phyloP scores from a whole-genome alignment of 1,284 basidiomycete species.

The Ustanciosporium gigantosporum region DNA sequence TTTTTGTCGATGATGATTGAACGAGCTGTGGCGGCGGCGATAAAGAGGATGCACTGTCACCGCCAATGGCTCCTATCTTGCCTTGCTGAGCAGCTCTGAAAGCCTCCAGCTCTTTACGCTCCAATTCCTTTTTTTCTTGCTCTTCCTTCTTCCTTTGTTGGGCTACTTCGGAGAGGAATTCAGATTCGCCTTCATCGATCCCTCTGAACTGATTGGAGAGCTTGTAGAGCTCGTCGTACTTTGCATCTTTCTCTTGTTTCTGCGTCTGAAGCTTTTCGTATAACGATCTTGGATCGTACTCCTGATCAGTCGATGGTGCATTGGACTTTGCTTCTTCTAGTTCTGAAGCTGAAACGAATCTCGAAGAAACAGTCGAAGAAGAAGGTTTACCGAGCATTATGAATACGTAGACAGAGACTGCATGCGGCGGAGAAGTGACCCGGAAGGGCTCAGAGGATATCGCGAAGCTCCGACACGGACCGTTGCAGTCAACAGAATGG shows the following conservation, averaged over 20 bases:
- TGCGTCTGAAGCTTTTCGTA: conserved; percentile 47
- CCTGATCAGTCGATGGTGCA: conserved; percentile 1
- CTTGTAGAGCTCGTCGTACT: conserved; percentile 49
- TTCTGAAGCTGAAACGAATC: conserved; percentile 28
- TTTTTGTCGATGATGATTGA: no score
- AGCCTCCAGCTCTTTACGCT: conserved; percentile 31
- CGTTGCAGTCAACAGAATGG: no score
- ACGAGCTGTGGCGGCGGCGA: not conserved
- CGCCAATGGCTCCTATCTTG: no score
- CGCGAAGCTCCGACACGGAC: no score
- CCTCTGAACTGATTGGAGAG: conserved; percentile 57
- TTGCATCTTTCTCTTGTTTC: conserved; percentile 50
- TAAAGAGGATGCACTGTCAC: not conserved
- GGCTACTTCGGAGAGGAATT: conserved; percentile 47
- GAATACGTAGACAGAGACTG: no score
- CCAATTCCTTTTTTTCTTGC: conserved; percentile 8
- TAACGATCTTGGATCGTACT: conserved; percentile 40
- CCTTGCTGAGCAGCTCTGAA: conserved; percentile 16
- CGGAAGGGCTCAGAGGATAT: no score
- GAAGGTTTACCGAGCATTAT: no score
- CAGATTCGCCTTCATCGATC: conserved; percentile 52
- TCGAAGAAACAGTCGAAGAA: conserved; percentile 18
- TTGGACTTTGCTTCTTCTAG: conserved; percentile 6
- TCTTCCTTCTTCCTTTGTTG: conserved; percentile 14
- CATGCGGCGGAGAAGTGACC: no score